phyloP scores from a whole-genome alignment of 2,329 filamentous ascomycete species.

The Talaromyces sp. region DNA sequence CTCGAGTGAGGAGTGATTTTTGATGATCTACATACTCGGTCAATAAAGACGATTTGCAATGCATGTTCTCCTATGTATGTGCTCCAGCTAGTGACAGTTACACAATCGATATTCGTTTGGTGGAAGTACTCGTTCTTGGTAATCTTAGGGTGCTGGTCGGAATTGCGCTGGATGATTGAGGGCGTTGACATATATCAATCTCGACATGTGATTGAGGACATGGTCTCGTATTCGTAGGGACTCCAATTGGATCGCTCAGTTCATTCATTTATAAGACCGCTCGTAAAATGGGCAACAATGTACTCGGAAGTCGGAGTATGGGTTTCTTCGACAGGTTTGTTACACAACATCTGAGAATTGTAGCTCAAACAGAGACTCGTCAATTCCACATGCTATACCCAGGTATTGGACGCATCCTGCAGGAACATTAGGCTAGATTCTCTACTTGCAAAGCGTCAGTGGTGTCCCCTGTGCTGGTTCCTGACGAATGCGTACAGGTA shows the following conservation, averaged over 20 bases:
- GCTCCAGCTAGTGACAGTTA: neutral
- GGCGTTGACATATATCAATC: too few relatives aligned
- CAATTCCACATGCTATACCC: neutral
- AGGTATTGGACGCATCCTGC: neutral
- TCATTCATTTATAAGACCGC: neutral
- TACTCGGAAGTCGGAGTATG: constrained; percentile 4
- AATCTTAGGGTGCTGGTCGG: neutral
- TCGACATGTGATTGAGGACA: too few relatives aligned
- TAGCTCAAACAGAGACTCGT: neutral
- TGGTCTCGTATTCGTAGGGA: neutral
- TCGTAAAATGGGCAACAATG: neutral
- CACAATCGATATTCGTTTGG: neutral
- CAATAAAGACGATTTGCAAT: neutral
- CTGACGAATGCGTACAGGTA: neutral
- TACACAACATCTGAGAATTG: neutral
- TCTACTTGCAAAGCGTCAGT: neutral
- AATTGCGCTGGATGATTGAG: neutral
- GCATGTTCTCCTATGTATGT: neutral
- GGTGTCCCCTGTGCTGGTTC: neutral
- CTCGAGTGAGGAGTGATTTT: neutral
- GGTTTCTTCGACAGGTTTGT: neutral
- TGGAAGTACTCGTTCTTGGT: neutral
- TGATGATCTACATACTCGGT: neutral
- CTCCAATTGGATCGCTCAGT: neutral
- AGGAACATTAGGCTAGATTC: neutral